Conservation (phyloP, 2,329 filamentous ascomycete genomes). For the Diaporthe amygdali region DNA sequence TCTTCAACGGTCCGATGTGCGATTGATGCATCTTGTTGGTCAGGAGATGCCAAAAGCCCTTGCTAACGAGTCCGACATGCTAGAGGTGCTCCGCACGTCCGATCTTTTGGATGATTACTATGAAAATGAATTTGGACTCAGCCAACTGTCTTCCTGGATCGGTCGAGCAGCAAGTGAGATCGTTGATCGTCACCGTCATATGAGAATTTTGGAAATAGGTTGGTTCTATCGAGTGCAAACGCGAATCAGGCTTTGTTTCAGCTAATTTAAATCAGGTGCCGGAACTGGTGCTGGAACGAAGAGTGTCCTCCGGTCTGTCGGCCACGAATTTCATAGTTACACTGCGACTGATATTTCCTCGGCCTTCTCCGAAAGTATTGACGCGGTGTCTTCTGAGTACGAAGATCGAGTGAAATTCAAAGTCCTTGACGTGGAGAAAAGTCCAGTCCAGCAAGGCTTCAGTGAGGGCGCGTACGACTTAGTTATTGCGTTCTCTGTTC, state of each 20-base stretch:
- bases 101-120: constrained; percentile 8
- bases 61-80: constrained; percentile 34
- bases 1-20: constrained; percentile 23
- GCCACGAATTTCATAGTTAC: constrained; percentile 39
- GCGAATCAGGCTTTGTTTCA: not conserved
- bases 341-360: constrained; percentile 49
- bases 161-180: constrained; percentile 32
- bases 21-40: constrained; percentile 33
- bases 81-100: constrained; percentile 31
- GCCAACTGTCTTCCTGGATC: not conserved
- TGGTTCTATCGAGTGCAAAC: not conserved
- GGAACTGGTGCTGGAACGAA: constrained; percentile 47
- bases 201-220: constrained; percentile 43
- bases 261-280: constrained; percentile 32
- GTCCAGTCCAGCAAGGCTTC: constrained; percentile 37
- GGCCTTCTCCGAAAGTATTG: constrained; percentile 41
- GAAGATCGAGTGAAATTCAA: not conserved
- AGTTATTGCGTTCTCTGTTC: constrained; percentile 37
- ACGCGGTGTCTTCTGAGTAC: not conserved
- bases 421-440: constrained; percentile 34
- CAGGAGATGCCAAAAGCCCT: constrained; percentile 37
- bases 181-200: constrained; percentile 31
- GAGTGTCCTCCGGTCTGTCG: constrained; percentile 37
- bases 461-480: constrained; percentile 34
- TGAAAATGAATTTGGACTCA: not conserved